Evolutionary conservation across 441 rosid species (phyloP).

Genomic region (Rhodomyrtus psidioides): DNA sequence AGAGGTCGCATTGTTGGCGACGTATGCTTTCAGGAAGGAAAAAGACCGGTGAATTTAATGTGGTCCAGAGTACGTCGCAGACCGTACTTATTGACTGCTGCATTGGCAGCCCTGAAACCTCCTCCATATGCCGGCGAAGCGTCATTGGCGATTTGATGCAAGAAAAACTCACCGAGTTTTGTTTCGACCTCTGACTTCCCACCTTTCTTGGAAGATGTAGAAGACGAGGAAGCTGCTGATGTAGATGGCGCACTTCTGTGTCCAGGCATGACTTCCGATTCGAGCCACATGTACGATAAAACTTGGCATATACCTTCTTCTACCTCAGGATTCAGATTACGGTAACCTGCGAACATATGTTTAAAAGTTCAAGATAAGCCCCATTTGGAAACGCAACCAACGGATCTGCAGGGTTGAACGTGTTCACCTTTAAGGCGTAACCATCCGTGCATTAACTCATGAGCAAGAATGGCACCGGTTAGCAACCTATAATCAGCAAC

Average conservation of each 20-base stretch:
- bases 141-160: conserved; percentile 80
- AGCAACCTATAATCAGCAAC: conserved; percentile 45
- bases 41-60: conserved; percentile 49
- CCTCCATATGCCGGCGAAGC: conserved; percentile 78
- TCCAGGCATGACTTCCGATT: conserved; percentile 69
- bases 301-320: conserved; percentile 97
- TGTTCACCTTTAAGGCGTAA: conserved; percentile 70
- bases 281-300: conserved; percentile 91
- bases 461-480: conserved; percentile 92
- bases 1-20: neutral
- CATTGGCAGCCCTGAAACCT: conserved; percentile 82
- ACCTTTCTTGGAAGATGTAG: conserved; percentile 60
- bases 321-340: conserved; percentile 71
- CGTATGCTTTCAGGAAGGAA: conserved; percentile 42
- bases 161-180: conserved; percentile 81
- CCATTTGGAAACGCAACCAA: neutral
- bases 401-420: neutral
- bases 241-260: conserved; percentile 43
- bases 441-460: conserved; percentile 96
- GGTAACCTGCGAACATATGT: conserved; percentile 39
- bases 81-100: conserved; percentile 78
- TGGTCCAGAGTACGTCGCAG: conserved; percentile 65
- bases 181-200: conserved; percentile 58
- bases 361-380: neutral
- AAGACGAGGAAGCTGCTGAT: conserved; percentile 29